Evolutionary conservation across 225 moss, liverwort and hornwort species (phyloP).

Genomic region (Polytrichum commune): DNA sequence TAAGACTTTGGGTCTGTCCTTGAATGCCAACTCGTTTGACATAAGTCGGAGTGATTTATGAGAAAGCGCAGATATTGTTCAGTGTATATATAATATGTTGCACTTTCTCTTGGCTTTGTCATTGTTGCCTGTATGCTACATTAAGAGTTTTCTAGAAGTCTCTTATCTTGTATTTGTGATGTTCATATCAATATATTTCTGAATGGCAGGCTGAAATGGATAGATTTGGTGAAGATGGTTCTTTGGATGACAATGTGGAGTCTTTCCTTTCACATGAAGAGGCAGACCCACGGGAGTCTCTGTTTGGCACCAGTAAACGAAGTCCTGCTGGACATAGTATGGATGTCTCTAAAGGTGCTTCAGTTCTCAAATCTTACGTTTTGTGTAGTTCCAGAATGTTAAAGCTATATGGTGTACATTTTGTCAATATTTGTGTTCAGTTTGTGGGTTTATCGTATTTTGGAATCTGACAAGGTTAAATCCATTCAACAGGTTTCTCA

Average conservation of each 20-base stretch:
- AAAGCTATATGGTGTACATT: neutral
- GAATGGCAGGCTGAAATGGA: constrained; percentile 84
- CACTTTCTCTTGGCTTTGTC: too few species aligned
- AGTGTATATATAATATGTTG: too few species aligned
- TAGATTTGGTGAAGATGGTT: constrained; percentile 90
- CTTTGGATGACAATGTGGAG: constrained; percentile 94
- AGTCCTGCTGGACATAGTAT: constrained; percentile 99
- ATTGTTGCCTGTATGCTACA: too few species aligned
- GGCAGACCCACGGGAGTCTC: constrained; percentile 91
- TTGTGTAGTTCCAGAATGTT: neutral
- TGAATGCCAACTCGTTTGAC: too few species aligned
- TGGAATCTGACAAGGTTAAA: neutral
- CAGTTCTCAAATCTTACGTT: constrained; percentile 9
- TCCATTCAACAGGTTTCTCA: constrained; percentile 68
- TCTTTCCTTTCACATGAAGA: constrained; percentile 98
- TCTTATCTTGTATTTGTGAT: too few species aligned
- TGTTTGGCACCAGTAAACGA: constrained; percentile 92
- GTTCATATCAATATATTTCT: neutral
- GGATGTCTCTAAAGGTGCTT: constrained; percentile 94
- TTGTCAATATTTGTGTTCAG: neutral
- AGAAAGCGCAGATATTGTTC: too few species aligned
- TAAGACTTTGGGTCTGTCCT: too few species aligned
- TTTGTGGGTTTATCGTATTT: neutral
- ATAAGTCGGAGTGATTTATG: too few species aligned
- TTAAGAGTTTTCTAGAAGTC: too few species aligned